Percentiles rank a stretch among this genome's conserved stretches.
Evolutionary conservation across 352 stramenopile genomes (phyloP).

Genomic region (Globisporangium paroecandrum): DNA sequence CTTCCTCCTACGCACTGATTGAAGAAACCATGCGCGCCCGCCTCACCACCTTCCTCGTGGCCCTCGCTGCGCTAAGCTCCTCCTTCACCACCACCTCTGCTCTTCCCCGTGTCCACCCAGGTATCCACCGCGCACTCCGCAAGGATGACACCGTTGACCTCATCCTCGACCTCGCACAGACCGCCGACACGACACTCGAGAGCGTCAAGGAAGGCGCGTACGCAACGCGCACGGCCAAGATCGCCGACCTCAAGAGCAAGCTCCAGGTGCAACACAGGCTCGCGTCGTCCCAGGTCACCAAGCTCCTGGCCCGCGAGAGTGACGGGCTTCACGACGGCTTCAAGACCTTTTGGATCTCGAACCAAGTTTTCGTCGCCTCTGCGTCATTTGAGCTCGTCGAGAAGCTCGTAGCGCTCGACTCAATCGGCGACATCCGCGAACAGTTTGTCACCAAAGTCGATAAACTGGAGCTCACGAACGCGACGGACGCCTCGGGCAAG

Average conservation of each 20-base stretch:
- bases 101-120: too few species aligned
- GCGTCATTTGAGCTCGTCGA: conserved; percentile 19
- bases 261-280: neutral
- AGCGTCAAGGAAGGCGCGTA: neutral
- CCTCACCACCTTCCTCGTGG: too few species aligned
- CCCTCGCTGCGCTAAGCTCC: too few species aligned
- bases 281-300: neutral
- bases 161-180: too few species aligned
- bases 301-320: neutral
- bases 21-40: too few species aligned
- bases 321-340: conserved; percentile 4
- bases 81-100: too few species aligned
- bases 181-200: too few species aligned
- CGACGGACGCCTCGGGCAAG: neutral
- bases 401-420: conserved; percentile 14
- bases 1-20: too few species aligned
- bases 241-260: neutral
- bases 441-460: conserved; percentile 1
- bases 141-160: too few species aligned
- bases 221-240: neutral
- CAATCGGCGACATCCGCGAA: conserved; percentile 16
- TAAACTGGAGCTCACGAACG: neutral
- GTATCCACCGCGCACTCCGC: too few species aligned
- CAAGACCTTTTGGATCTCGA: conserved; percentile 29
- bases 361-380: conserved; percentile 18